A percentile compares a stretch with the other conserved stretches of the same genome.
These are phyloP conservation scores for Lolium multiflorum DNA, from an alignment of 176 grass and related monocot species.

Conservation along the genomic window DNA sequence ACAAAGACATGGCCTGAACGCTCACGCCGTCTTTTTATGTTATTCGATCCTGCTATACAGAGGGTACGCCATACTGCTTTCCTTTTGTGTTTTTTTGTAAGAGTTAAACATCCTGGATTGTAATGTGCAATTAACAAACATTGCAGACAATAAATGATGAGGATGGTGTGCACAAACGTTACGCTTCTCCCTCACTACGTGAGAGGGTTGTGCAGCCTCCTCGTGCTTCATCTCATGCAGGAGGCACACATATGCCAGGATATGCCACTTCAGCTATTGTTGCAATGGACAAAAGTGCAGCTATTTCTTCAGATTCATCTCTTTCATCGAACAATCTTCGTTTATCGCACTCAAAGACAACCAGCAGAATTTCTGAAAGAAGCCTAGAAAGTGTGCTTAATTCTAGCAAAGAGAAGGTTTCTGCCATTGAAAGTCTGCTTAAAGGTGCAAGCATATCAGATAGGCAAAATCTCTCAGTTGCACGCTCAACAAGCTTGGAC, in stretches of 20 bases:
- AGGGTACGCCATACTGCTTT: conserved; percentile 62
- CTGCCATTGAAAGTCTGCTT: conserved; percentile 98
- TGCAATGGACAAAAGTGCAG: conserved; percentile 92
- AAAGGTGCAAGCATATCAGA: conserved; percentile 76
- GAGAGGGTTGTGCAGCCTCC: conserved; percentile 76
- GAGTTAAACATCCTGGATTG: conserved; percentile 4
- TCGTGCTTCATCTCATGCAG: conserved; percentile 63
- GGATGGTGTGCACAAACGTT: conserved; percentile 95
- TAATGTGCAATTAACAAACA: conserved; percentile 27
- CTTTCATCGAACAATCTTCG: conserved; percentile 68
- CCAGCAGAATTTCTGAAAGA: conserved; percentile 71
- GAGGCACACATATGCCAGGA: conserved; percentile 61
- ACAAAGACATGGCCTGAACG: conserved; percentile 94
- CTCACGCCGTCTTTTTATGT: conserved; percentile 78
- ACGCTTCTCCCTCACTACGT: conserved; percentile 89
- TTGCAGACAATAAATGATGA: conserved; percentile 96
- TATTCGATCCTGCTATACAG: conserved; percentile 91
- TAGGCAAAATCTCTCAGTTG: conserved; percentile 76
- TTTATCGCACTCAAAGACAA: conserved; percentile 77
- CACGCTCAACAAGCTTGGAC: conserved; percentile 87
- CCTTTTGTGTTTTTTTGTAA: neutral
- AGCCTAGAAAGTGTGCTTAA: conserved; percentile 92
- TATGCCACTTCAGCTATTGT: conserved; percentile 97
- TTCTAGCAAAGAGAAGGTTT: conserved; percentile 98
- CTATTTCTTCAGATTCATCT: conserved; percentile 71